Evolutionary conservation across 495 filamentous ascomycete genomes (phyloP).

Genomic region (Astrocystis sublimbata): DNA sequence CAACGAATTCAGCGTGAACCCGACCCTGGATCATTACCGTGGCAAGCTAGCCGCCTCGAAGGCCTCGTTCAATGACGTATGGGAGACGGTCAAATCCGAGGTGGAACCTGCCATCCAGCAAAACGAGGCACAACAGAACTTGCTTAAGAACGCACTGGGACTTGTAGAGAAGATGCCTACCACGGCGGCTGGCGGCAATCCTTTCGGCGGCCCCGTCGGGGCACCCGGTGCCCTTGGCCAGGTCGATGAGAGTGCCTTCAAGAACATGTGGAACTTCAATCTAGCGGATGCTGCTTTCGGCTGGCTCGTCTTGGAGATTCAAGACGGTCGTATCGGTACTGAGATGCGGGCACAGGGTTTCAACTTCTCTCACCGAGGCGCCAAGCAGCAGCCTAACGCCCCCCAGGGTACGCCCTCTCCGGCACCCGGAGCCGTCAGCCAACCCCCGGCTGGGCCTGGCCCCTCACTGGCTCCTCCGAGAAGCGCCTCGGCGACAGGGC

Average conservation of each 20-base stretch:
- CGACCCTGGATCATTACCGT: conserved; percentile 95
- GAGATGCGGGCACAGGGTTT: conserved; percentile 99
- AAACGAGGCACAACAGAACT: conserved; percentile 87
- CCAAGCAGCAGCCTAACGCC: conserved; percentile 51
- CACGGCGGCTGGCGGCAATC: conserved; percentile 91
- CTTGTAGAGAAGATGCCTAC: conserved; percentile 96
- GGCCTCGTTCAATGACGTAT: conserved; percentile 98
- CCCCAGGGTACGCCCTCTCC: conserved; percentile 39
- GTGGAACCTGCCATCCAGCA: conserved; percentile 90
- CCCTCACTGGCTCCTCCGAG: conserved; percentile 36
- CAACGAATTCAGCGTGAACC: conserved; percentile 99
- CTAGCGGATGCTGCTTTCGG: conserved; percentile 96
- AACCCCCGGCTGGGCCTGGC: conserved; percentile 39
- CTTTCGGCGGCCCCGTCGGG: conserved; percentile 85
- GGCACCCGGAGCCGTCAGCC: conserved; percentile 33
- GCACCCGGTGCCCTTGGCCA: conserved; percentile 73
- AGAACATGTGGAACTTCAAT: conserved; percentile 99
- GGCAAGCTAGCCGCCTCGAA: conserved; percentile 99
- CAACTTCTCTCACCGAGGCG: conserved; percentile 93
- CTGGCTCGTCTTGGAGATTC: conserved; percentile 90
- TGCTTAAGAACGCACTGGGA: conserved; percentile 84
- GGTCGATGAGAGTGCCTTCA: conserved; percentile 98
- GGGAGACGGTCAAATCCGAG: conserved; percentile 96
- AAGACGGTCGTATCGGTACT: conserved; percentile 90
- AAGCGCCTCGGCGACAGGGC: conserved; percentile 37